Evolutionary conservation across 1,139 yeast species (phyloP), one percentile per base, ranked within the genome.

Genomic region (Taiozyma sp.): DNA sequence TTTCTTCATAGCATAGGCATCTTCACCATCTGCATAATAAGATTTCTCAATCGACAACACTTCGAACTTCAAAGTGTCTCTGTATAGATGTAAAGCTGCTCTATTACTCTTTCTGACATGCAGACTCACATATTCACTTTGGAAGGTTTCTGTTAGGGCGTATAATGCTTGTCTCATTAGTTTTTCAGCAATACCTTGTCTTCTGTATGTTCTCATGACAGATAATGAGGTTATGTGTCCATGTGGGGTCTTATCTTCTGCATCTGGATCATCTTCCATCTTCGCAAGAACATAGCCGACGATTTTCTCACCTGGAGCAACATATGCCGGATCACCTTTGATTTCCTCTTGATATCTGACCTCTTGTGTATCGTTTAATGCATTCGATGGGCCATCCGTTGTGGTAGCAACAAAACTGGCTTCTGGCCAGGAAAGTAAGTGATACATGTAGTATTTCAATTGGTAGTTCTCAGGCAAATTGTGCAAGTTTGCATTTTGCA

Each of bases 21-120:
- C 98, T 68, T 95, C 99, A 29, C 96, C 97, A 68, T 93, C 98
- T 53, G 93, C 97, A 65, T 93, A 93, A 67, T 95, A 93, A 22
- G 86, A 79, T 60, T 82, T 86, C 62, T 91, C 97, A 53, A 93
- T 83, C 45, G 85, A 81, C 51, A 85, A 76, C 45, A 89, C 93
- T 62, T 82, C 91, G 66, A 95, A 93, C 55, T 80, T 74, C 55
- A 95, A 76, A 6, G 97, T 87, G 64, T 89, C 96, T 66, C 87
- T 77, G 72, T 93, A 93, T 56, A 93, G 76, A 70, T 90, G 97
- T 63, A 91, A 76, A 14, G 99, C 99, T 16, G 99, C 99, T 63
- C 90, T 73, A 70, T 93, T 93, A 47, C 96, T 85, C 69, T 88
- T 84, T 70, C 99, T 83, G 30, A 95, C 99, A 68, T 93, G 99